These are phyloP conservation scores for Ulota crispa DNA, from an alignment of 225 moss, liverwort and hornwort species.

Conservation along the genomic window DNA sequence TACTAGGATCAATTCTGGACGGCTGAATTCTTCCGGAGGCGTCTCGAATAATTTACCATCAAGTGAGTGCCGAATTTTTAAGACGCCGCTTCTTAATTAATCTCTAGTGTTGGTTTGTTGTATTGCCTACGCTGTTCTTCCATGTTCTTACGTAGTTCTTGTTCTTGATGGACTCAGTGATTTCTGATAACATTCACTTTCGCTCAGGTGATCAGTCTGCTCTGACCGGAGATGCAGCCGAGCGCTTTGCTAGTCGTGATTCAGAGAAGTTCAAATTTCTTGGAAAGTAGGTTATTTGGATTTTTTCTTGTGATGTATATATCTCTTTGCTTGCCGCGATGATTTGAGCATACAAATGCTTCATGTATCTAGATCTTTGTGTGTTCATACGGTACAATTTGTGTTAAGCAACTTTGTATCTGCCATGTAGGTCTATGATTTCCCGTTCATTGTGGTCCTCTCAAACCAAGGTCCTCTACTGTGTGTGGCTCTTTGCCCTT, in stretches of 20 bases:
- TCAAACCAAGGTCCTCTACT: neutral
- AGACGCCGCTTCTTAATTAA: neutral
- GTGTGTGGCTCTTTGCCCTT: neutral
- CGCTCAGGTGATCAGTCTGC: conserved; percentile 39
- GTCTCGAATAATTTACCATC: conserved; percentile 20
- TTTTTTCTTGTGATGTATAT: neutral
- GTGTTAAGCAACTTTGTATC: neutral
- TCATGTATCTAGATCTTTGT: neutral
- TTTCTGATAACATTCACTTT: neutral
- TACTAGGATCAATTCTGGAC: conserved; percentile 26
- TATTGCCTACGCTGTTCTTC: neutral
- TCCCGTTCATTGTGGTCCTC: neutral
- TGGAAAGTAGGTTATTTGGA: conserved; percentile 67
- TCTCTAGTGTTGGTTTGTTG: neutral
- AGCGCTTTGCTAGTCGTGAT: conserved; percentile 79
- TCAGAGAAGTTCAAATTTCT: conserved; percentile 93
- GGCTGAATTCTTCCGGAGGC: conserved; percentile 13
- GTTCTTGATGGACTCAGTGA: neutral
- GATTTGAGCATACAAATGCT: neutral
- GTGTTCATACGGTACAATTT: neutral
- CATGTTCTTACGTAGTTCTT: neutral
- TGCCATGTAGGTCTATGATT: neutral
- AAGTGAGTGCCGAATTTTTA: conserved; percentile 26
- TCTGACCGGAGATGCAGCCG: conserved; percentile 71
- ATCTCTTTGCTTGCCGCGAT: neutral